Conservation (phyloP, 352 stramenopile species). For the Pythium monospermum region DNA sequence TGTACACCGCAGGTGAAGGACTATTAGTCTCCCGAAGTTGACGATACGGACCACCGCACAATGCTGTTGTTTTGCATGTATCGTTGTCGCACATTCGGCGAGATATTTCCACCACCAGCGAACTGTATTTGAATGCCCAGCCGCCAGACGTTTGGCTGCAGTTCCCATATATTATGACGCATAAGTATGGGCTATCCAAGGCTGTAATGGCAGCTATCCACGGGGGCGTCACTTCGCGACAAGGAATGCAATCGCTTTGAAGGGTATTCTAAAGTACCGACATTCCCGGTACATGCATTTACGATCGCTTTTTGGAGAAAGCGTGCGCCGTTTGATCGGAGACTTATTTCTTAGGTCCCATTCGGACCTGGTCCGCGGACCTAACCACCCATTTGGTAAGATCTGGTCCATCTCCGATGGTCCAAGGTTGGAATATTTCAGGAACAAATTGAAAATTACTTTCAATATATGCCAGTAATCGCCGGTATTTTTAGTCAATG, state of each 20-base stretch:
- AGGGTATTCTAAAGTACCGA: neutral
- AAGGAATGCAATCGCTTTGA: slow-evolving; percentile 3
- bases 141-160: neutral
- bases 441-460: too few species aligned
- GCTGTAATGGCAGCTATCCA: neutral
- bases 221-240: neutral
- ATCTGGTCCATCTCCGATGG: too few species aligned
- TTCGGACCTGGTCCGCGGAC: too few species aligned
- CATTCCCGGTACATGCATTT: slow-evolving; percentile 1
- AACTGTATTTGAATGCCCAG: neutral
- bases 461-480: too few species aligned
- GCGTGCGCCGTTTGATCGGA: neutral
- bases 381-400: too few species aligned
- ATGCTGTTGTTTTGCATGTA: slow-evolving; percentile 5
- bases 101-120: neutral
- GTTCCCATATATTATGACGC: slow-evolving; percentile 2
- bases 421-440: too few species aligned
- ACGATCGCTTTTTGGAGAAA: slow-evolving; percentile 1
- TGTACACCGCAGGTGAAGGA: neutral
- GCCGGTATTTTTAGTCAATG: too few species aligned
- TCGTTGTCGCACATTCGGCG: neutral
- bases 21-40: neutral
- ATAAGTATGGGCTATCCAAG: slow-evolving; percentile 3
- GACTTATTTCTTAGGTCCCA: too few species aligned
- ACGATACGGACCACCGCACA: slow-evolving; percentile 4